Percentiles rank a stretch among this genome's conserved stretches.
These are phyloP conservation scores for Tolypocladium guangdongense DNA, from an alignment of 2,329 filamentous ascomycete species.

Conservation along the genomic window DNA sequence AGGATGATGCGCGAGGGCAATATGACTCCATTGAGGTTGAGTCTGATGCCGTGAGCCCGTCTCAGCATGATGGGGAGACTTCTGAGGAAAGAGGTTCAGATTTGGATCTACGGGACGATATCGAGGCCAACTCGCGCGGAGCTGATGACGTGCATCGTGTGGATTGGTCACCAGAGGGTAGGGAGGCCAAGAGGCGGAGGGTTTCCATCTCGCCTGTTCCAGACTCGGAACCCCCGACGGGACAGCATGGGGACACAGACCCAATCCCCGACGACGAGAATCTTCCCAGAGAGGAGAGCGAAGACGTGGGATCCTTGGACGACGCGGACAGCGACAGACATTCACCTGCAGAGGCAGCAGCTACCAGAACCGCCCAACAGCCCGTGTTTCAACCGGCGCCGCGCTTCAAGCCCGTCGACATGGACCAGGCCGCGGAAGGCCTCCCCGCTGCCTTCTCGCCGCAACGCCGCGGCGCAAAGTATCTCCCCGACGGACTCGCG, in stretches of 20 bases:
- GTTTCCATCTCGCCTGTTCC: constrained; percentile 12
- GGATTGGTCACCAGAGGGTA: constrained; percentile 2
- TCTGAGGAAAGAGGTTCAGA: not conserved
- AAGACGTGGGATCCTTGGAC: not conserved
- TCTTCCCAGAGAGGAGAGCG: not conserved
- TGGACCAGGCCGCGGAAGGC: constrained; percentile 9
- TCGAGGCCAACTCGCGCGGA: not conserved
- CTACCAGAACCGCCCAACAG: constrained; percentile 12
- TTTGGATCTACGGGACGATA: not conserved
- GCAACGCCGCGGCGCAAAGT: constrained; percentile 23
- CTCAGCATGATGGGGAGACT: not conserved
- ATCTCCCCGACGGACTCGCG: constrained; percentile 25
- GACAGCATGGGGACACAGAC: not conserved
- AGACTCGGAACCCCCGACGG: constrained; percentile 4
- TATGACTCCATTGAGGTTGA: constrained; percentile 9
- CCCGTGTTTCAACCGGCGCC: constrained; percentile 27
- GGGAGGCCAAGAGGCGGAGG: constrained; percentile 7
- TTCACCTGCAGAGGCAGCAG: not conserved
- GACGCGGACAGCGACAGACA: not conserved
- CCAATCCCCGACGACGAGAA: not conserved
- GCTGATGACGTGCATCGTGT: not conserved
- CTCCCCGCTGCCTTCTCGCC: constrained; percentile 23
- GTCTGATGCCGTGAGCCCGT: constrained; percentile 1
- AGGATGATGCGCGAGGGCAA: not conserved
- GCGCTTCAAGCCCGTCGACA: constrained; percentile 25